Conservation (phyloP, 1,284 basidiomycete species). For the Schizopora paradoxa region DNA sequence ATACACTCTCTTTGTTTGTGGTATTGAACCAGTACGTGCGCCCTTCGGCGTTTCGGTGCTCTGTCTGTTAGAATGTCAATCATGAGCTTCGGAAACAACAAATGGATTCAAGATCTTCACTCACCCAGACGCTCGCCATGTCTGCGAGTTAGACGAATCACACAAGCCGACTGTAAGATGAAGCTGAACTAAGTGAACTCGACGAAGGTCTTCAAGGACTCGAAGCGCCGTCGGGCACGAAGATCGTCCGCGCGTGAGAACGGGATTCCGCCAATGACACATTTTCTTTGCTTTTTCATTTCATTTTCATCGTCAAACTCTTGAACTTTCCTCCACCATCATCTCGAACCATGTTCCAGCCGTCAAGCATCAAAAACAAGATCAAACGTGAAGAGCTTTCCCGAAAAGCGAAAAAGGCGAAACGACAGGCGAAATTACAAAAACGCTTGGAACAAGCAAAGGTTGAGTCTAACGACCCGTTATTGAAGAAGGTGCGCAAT, state of each 20-base stretch:
- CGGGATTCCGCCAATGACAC: too few relatives aligned
- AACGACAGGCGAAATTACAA: conserved; percentile 78
- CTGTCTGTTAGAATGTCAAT: conserved; percentile 21
- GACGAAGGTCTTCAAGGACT: too few relatives aligned
- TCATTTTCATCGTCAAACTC: too few relatives aligned
- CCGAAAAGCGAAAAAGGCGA: conserved; percentile 73
- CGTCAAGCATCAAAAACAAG: conserved; percentile 78
- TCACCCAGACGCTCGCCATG: conserved; percentile 16
- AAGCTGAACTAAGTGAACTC: background rate
- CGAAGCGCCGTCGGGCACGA: too few relatives aligned
- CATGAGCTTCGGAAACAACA: background rate
- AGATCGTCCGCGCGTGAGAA: too few relatives aligned
- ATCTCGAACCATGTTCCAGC: too few relatives aligned
- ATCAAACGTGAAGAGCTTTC: conserved; percentile 75
- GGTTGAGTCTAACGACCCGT: conserved; percentile 64
- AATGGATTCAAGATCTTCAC: background rate
- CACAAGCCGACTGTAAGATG: too few relatives aligned
- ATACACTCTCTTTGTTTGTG: conserved; percentile 70
- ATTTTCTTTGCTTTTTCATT: too few relatives aligned
- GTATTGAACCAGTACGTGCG: conserved; percentile 87
- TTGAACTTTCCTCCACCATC: too few relatives aligned
- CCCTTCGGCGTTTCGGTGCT: conserved; percentile 65
- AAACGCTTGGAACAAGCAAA: conserved; percentile 71
- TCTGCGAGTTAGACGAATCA: too few relatives aligned
- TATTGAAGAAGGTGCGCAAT: conserved; percentile 59